Evolutionary conservation across 768 basidiomycete species (phyloP).

Genomic region (Naematelia aurantialba): DNA sequence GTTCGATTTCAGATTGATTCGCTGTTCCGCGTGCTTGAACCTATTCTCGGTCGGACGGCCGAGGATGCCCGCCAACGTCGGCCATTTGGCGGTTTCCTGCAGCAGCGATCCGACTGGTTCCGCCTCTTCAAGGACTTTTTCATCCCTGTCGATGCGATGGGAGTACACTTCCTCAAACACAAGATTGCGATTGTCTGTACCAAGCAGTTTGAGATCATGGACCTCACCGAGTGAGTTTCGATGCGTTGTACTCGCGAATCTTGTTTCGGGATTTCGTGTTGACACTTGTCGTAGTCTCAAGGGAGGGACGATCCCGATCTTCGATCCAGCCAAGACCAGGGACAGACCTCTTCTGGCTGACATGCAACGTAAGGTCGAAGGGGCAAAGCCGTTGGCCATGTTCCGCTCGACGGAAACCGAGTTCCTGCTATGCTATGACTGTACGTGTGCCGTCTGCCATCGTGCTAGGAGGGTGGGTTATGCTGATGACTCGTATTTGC

Average conservation of each 20-base stretch:
- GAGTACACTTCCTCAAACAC: constrained; percentile 86
- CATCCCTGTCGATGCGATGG: constrained; percentile 83
- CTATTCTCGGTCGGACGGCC: constrained; percentile 83
- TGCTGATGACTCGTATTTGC: not conserved
- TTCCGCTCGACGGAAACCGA: constrained; percentile 82
- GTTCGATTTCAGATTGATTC: constrained; percentile 62
- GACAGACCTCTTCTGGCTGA: constrained; percentile 66
- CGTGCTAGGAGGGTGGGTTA: constrained; percentile 57
- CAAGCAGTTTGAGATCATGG: constrained; percentile 97
- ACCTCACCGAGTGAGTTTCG: constrained; percentile 79
- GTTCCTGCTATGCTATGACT: constrained; percentile 84
- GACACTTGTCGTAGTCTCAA: constrained; percentile 59
- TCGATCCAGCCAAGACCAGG: constrained; percentile 55
- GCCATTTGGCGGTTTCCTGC: constrained; percentile 52
- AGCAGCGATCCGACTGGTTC: constrained; percentile 89
- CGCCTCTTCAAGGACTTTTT: constrained; percentile 91
- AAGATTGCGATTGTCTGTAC: constrained; percentile 89
- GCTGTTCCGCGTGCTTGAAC: constrained; percentile 95
- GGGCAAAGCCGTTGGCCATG: constrained; percentile 79
- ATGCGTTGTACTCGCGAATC: not conserved
- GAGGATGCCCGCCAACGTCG: constrained; percentile 53
- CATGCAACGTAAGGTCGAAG: constrained; percentile 74
- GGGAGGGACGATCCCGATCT: constrained; percentile 75
- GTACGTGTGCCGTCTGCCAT: constrained; percentile 58
- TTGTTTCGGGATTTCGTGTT: not conserved